Evolutionary conservation across 257 asterid species (phyloP).

Genomic region (Lithospermum erythrorhizon): DNA sequence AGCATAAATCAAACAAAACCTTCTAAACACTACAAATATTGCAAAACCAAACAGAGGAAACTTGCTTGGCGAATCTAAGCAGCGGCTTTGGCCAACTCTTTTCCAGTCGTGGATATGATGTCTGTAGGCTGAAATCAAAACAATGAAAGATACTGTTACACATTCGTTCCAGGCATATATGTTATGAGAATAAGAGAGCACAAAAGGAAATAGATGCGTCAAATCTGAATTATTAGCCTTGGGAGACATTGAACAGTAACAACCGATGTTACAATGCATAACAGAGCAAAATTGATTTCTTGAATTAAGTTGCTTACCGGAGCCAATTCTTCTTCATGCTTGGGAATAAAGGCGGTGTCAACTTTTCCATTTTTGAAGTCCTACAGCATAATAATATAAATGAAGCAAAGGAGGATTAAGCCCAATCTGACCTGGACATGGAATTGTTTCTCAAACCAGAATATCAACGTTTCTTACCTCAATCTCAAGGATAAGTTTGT

Average conservation of each 20-base stretch:
- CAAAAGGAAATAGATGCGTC: neutral
- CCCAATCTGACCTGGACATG: neutral
- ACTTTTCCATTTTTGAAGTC: constrained; percentile 88
- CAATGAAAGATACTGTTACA: neutral
- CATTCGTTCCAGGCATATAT: neutral
- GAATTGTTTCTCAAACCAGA: neutral
- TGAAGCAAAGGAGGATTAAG: constrained; percentile 1
- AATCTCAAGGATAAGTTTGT: constrained; percentile 88
- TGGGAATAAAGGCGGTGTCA: constrained; percentile 96
- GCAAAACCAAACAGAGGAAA: neutral
- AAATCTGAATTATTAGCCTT: too few relatives aligned
- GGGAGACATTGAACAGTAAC: neutral
- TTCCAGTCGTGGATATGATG: constrained; percentile 14
- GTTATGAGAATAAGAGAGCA: neutral
- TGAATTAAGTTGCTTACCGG: constrained; percentile 47
- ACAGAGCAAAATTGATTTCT: constrained; percentile 3
- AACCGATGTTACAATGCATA: neutral
- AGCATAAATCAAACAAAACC: neutral
- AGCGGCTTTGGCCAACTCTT: constrained; percentile 32
- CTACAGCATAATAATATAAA: constrained; percentile 24
- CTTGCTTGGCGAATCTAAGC: constrained; percentile 14
- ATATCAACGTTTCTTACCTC: constrained; percentile 44
- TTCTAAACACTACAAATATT: neutral
- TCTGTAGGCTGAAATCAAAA: constrained; percentile 41
- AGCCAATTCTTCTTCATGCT: constrained; percentile 91